Base-by-base conservation (phyloP, 106 monocot genomes). In the Phalaenopsis equestris region DNA sequence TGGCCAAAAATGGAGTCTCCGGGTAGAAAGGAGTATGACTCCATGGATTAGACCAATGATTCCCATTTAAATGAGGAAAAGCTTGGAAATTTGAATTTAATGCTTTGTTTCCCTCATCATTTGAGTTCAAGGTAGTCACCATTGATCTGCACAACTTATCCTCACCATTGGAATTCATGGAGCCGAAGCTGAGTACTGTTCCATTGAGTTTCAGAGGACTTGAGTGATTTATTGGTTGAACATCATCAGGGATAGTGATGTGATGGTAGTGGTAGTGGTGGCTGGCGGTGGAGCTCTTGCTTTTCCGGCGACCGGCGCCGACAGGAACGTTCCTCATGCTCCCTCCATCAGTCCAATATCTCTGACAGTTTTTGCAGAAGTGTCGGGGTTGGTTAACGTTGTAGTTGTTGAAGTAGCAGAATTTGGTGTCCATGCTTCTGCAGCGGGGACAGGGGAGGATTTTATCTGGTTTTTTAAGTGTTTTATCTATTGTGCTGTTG, bases 391-490 rank as follows among this genome's bases (percentile, higher is more conserved):
- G 88, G 74, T 85, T 85, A 17, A 85, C 80, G 68, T 88, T 88
- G 75, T 85, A 85, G 67, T 88, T 88, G 85, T 88, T 88, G 88
- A 68, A 88, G 67, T 88, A 88, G 76, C 88, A 88, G 80, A 88
- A 88, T 78, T 88, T 88, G 47, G 88, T 88, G 65, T 82, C 83
- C 67, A 74, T 52, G 67, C 88, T 88, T 17, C 43, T 81, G 77
- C 88, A 88, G 21, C 88, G 82, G 18, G 88, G 88, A 36, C 88
- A 88, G 9, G 88, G 85, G 5, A 85, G 72, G 15, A 85, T 83
- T 56, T 83, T 52, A 52, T 52, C 52, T 12, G 96, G 87, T 91
- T 85, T 45, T 85, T 85, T 0, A 82, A 96, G 80, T 92, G 82
- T 80, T 88, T 61, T 46, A 8, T 93, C 86, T 55, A 79, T 65